Conservation (phyloP, 768 basidiomycete genomes). For the Lactifluus subvellereus region DNA sequence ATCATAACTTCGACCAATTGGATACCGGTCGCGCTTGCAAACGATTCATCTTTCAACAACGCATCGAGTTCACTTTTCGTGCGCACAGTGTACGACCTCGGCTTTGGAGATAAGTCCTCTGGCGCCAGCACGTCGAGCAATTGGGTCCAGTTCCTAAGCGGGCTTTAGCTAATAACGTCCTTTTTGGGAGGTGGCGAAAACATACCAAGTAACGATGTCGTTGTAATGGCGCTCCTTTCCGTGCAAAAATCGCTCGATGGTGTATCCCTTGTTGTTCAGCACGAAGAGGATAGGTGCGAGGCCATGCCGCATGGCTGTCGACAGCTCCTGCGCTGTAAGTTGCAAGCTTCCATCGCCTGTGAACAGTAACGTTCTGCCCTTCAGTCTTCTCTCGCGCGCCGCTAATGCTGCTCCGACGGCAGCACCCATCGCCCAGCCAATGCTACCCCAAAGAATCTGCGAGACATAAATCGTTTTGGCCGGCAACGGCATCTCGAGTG, state of each 20-base stretch:
- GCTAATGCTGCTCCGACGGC: slow-evolving; percentile 78
- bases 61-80: slow-evolving; percentile 61
- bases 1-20: slow-evolving; percentile 81
- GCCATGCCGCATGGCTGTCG: slow-evolving; percentile 70
- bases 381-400: slow-evolving; percentile 52
- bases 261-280: slow-evolving; percentile 77
- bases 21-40: slow-evolving; percentile 58
- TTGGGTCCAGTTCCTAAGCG: slow-evolving; percentile 53
- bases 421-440: slow-evolving; percentile 83
- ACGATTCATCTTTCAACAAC: slow-evolving; percentile 58
- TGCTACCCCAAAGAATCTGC: slow-evolving; percentile 88
- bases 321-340: slow-evolving; percentile 75
- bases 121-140: slow-evolving; percentile 59
- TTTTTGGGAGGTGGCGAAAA: not conserved
- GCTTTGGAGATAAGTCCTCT: slow-evolving; percentile 38
- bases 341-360: slow-evolving; percentile 84
- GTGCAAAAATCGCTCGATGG: slow-evolving; percentile 78
- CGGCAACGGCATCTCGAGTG: slow-evolving; percentile 76
- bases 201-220: slow-evolving; percentile 70
- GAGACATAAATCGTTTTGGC: slow-evolving; percentile 56
- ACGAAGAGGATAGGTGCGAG: slow-evolving; percentile 82
- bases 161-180: not conserved
- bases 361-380: slow-evolving; percentile 71
- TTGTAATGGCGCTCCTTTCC: slow-evolving; percentile 73
- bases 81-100: slow-evolving; percentile 59